These are phyloP conservation scores for Cordyceps cicadae DNA, from an alignment of 2,329 filamentous ascomycete genomes.

Conservation along the genomic window DNA sequence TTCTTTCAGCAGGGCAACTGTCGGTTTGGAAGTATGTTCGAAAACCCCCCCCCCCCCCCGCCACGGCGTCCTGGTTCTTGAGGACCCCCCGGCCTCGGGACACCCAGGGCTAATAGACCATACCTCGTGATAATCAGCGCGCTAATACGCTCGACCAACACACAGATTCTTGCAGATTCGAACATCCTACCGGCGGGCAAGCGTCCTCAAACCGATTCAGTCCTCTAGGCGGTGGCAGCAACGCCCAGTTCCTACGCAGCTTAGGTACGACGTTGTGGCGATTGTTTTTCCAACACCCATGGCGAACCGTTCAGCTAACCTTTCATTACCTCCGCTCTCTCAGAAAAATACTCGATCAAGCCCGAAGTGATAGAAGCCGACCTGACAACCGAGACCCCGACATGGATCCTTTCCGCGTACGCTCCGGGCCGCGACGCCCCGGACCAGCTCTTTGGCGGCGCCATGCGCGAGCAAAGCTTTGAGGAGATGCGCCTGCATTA, in stretches of 20 bases:
- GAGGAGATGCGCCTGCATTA: constrained; percentile 82
- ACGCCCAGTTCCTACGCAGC: constrained; percentile 13
- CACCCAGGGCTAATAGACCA: background rate
- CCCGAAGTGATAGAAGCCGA: constrained; percentile 55
- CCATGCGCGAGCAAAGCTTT: constrained; percentile 71
- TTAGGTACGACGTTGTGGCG: constrained; percentile 16
- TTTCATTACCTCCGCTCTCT: background rate
- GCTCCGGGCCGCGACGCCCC: constrained; percentile 70
- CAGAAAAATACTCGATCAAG: constrained; percentile 44
- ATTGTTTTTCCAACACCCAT: background rate
- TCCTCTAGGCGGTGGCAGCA: constrained; percentile 30
- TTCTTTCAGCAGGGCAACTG: constrained; percentile 45
- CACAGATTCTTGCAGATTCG: constrained; percentile 46
- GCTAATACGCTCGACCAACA: background rate
- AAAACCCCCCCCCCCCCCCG: too few relatives aligned
- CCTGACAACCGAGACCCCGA: constrained; percentile 60
- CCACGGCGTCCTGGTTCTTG: background rate
- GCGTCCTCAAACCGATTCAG: constrained; percentile 49
- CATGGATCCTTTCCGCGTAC: constrained; percentile 84
- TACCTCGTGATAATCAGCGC: background rate
- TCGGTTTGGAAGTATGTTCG: constrained; percentile 41
- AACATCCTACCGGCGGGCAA: constrained; percentile 38
- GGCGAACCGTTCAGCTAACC: background rate
- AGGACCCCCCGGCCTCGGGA: background rate
- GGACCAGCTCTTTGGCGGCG: constrained; percentile 74